Base-by-base conservation (phyloP, 371 early-diverging fungal genomes). In the Mortierella sp. region DNA sequence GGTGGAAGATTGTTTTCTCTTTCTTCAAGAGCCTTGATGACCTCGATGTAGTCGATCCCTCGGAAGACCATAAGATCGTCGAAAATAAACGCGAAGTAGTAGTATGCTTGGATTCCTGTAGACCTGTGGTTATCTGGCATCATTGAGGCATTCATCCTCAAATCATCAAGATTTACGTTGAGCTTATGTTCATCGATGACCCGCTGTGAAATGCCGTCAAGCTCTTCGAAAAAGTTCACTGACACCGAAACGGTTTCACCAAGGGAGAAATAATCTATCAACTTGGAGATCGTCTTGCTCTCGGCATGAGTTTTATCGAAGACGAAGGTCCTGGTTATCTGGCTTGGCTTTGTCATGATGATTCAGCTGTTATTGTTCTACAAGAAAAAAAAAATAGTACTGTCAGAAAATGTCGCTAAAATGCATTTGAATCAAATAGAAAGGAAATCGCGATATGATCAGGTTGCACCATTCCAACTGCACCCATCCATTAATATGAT, bases 121-220 rank as follows among this genome's bases (percentile, higher is more conserved):
- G 47, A 47, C n/a, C 19, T 47, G n/a, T 47, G 47, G n/a, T 47
- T 47, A 47, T 47, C 47, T 3, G 47, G 47, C 47, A 47, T 47
- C 47, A 47, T 19, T 6, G 47, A 47, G 15, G 47, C 4, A 15
- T 47, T 47, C 47, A 47, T 47, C n/a, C 47, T 47, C 47, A 47
- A 17, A 17, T 47, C 47, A n/a, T 47, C 47, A 3, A 47, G 15
- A 9, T 47, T 12, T 5, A 47, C 47, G 15, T 47, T 47, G 47
- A 47, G 47, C 19, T 47, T 47, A 15, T 47, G 15, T 4, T n/a
- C n/a, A 17, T 47, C 47, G 15, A 47, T 47, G 47, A 47, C 47
- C n/a, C 19, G 4, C 19, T 47, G 47, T 9, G 47, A 47, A 17
- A 47, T 47, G 15, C 19, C 4, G 3, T 47, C 47, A n/a, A 47